Conservation (phyloP, 345 rosid genomes). For the Rhodamnia argentea region DNA sequence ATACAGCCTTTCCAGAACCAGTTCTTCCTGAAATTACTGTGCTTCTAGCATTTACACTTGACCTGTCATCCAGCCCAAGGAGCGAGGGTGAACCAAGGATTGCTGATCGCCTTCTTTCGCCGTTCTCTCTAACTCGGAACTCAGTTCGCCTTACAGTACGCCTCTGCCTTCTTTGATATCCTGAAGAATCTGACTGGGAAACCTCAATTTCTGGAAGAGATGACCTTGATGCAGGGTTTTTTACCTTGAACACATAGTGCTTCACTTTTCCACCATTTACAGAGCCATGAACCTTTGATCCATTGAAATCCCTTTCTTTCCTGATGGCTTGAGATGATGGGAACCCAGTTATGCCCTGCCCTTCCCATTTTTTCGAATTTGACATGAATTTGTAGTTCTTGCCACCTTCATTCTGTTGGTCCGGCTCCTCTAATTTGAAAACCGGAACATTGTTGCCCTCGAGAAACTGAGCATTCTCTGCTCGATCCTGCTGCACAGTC, state of each 20-base stretch:
- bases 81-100: conserved; percentile 21
- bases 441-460: conserved; percentile 18
- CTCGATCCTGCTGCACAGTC: conserved; percentile 25
- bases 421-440: conserved; percentile 20
- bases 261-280: conserved; percentile 34
- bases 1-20: conserved; percentile 36
- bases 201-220: conserved; percentile 36
- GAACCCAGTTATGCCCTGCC: conserved; percentile 25
- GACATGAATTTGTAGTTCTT: conserved; percentile 17
- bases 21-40: conserved; percentile 24
- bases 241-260: conserved; percentile 29
- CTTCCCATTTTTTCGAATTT: conserved; percentile 28
- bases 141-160: conserved; percentile 42
- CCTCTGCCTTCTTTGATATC: conserved; percentile 52
- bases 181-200: conserved; percentile 44
- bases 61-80: conserved; percentile 35
- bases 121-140: conserved; percentile 65
- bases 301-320: conserved; percentile 21
- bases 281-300: conserved; percentile 26
- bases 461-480: conserved; percentile 22
- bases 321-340: conserved; percentile 10
- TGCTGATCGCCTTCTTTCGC: conserved; percentile 25
- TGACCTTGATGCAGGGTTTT: conserved; percentile 44
- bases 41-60: conserved; percentile 31
- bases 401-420: conserved; percentile 18